Base-by-base conservation (phyloP, 306 rosid species). In the Clitoria ternatea region DNA sequence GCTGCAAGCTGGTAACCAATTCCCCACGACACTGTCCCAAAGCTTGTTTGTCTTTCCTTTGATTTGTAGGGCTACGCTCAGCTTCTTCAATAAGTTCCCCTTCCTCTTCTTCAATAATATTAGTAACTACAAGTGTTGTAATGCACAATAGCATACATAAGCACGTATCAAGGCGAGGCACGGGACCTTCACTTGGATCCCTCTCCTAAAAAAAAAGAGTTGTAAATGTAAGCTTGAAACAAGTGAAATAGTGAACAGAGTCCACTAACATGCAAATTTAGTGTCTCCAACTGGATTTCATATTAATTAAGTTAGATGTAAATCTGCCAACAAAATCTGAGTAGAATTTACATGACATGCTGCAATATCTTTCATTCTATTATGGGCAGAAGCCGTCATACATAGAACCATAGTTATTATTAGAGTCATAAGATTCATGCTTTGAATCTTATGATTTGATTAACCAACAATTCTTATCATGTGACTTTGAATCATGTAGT, bases 161-260 rank as follows among this genome's bases (percentile, higher is more conserved):
- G 84, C 99, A 83, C 68, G 97, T 91, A 79, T 94, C 99, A 35
- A 94, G 87, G 69, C 97, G 96, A 81, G 99, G 97, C 61, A 87
- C 96, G 77, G 99, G 99, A 65, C 97, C 99, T 79, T 94, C 99
- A 60, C 81, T 72, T 7, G 95, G 88, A 84, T 89, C 97, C 78
- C 96, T 89, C 89, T 94, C 99, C 99, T 94, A 52, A 72, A 70
- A 80, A 63, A 57, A 1, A 36, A 37, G 67, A 20, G 14, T 8
- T 18, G 5, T 11, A 69, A 35, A 65, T 27, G 44, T 7, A 66
- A 3, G 19, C 52, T 52, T 50, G 52, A 71, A 57, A 66, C 40
- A 36, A 69, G 50, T 47, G 3, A 57, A 66, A 30, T 26, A 69
- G 50, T 47, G 3, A 69, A 48, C 12, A 52, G 44, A 72, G 43